phyloP scores from a whole-genome alignment of 257 asterid species.

The Verbascum thapsus region DNA sequence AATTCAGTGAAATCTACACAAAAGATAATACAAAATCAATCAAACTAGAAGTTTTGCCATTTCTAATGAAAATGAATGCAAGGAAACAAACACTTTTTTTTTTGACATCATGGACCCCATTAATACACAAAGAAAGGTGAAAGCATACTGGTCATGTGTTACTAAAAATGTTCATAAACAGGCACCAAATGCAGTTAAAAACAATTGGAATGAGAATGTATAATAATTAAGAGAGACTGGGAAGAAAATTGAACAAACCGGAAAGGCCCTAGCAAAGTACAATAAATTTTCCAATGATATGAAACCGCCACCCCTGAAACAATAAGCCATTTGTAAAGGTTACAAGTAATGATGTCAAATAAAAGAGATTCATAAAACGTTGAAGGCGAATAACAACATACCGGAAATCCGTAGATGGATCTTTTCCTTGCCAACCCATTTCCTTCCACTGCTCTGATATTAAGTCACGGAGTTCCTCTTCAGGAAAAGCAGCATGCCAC shows the following conservation, averaged over 20 bases:
- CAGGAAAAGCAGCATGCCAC: slow-evolving; percentile 94
- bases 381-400: slow-evolving; percentile 31
- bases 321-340: slow-evolving; percentile 15
- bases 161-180: slow-evolving; percentile 10
- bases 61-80: neutral
- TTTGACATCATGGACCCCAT: too few relatives aligned
- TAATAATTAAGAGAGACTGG: neutral
- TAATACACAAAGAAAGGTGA: too few relatives aligned
- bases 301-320: slow-evolving; percentile 67
- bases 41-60: neutral
- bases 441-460: slow-evolving; percentile 99
- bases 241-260: slow-evolving; percentile 36
- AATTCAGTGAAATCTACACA: neutral
- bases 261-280: slow-evolving; percentile 60
- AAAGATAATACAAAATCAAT: neutral
- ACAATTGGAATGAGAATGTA: neutral
- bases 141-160: neutral
- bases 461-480: slow-evolving; percentile 66
- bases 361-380: slow-evolving; percentile 20
- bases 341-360: slow-evolving; percentile 4
- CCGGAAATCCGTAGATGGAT: slow-evolving; percentile 99
- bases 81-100: too few relatives aligned
- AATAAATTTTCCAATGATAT: slow-evolving; percentile 66
- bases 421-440: slow-evolving; percentile 99
- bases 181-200: slow-evolving; percentile 6